These are phyloP conservation scores for Colletotrichum sp. DNA, from an alignment of 2,329 filamentous ascomycete species.

Conservation along the genomic window DNA sequence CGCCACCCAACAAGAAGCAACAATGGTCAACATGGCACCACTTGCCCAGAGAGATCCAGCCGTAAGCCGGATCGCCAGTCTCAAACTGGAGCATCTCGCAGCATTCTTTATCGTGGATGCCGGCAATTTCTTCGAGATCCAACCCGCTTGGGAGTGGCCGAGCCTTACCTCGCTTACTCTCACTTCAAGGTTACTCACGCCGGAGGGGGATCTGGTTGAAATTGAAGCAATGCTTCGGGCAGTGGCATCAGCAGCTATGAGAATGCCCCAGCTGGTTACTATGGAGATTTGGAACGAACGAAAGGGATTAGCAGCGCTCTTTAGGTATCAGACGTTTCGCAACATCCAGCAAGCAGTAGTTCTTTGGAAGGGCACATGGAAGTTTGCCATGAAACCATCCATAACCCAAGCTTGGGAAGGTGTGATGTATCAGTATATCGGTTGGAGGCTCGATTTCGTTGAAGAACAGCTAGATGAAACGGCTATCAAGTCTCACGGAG, in stretches of 20 bases:
- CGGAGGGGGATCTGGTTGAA: slow-evolving; percentile 19
- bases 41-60: slow-evolving; percentile 28
- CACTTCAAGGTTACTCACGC: slow-evolving; percentile 32
- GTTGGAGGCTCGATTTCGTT: slow-evolving; percentile 22
- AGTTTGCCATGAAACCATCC: slow-evolving; percentile 27
- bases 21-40: slow-evolving; percentile 7
- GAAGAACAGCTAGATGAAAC: slow-evolving; percentile 26
- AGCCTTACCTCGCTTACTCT: slow-evolving; percentile 34
- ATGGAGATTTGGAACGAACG: slow-evolving; percentile 40
- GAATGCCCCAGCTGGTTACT: slow-evolving; percentile 35
- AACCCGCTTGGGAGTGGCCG: slow-evolving; percentile 31
- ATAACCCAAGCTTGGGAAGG: slow-evolving; percentile 32
- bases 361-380: slow-evolving; percentile 33
- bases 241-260: slow-evolving; percentile 29
- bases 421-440: slow-evolving; percentile 25
- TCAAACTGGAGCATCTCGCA: slow-evolving; percentile 28
- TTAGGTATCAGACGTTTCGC: slow-evolving; percentile 29
- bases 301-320: slow-evolving; percentile 34
- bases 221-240: slow-evolving; percentile 28
- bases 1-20: background rate
- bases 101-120: slow-evolving; percentile 32
- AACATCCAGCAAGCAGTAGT: slow-evolving; percentile 24
- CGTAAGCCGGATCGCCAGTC: slow-evolving; percentile 25
- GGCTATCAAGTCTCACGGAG: slow-evolving; percentile 33
- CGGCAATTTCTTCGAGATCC: slow-evolving; percentile 30